Conservation (phyloP, 805 yeast genomes). For the Wickerhamiella alocasiicola region DNA sequence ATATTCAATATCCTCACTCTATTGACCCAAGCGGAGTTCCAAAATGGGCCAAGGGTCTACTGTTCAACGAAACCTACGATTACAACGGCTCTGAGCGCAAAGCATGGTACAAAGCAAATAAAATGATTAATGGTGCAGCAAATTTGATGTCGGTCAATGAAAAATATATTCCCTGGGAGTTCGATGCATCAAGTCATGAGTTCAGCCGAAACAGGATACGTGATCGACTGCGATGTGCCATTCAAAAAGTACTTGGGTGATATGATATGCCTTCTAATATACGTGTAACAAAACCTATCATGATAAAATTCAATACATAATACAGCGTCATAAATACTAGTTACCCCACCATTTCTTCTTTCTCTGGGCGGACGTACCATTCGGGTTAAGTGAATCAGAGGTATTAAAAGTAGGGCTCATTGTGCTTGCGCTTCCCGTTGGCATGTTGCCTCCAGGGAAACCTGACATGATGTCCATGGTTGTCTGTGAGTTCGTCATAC, state of each 20-base stretch:
- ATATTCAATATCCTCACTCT: conserved; percentile 21
- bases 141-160: conserved; percentile 17
- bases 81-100: conserved; percentile 31
- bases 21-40: conserved; percentile 7
- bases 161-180: conserved; percentile 19
- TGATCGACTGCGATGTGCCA: conserved; percentile 1
- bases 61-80: conserved; percentile 39
- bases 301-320: neutral
- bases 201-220: neutral
- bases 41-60: conserved; percentile 37
- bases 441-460: conserved; percentile 6
- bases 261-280: no score
- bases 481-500: conserved; percentile 8
- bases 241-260: no score
- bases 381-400: conserved; percentile 4
- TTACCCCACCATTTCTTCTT: conserved; percentile 9
- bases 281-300: no score
- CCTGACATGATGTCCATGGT: conserved; percentile 5
- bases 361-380: neutral
- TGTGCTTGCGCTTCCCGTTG: neutral
- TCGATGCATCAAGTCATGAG: conserved; percentile 11
- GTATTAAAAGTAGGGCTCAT: conserved; percentile 3
- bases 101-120: conserved; percentile 24
- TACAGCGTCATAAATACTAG: neutral
- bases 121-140: conserved; percentile 19